Base-by-base conservation (phyloP, 73 alveolate species). In the Paramecium tetraurelia region DNA sequence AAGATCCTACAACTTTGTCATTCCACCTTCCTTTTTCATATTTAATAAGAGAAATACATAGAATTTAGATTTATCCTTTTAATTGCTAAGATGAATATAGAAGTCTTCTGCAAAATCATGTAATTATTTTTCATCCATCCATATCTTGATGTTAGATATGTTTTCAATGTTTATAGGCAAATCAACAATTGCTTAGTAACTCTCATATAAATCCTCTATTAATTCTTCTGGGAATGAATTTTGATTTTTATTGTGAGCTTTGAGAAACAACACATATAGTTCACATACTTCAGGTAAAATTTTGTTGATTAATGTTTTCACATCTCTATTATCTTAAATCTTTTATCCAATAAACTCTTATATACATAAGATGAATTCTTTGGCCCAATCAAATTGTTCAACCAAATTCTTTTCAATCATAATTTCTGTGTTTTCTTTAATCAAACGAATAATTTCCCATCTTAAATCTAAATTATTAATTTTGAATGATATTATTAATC, bases 41-140 rank as follows among this genome's bases (percentile, higher is more conserved):
- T 80, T 80, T 9, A 46, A 20, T 80, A 80, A 48, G n/a, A 80
- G 57, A 7, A 80, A 80, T 5, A 12, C 35, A 41, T 43, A 41
- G 6, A 80, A 31, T 46, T 35, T 80, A 10, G 43, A 20, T 24
- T 72, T 72, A 38, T 72, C 59, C 12, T 80, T 22, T 11, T 44
- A 40, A 16, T 40, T 18, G 12, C 24, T 18, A 41, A 80, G 70
- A 31, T 80, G 57, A 11, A 35, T 3, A 38, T 80, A 41, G 46
- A 80, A 46, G 44, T 80, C 90, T 48, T 80, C 90, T 1, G 57
- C 75, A 44, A 31, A 80, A 80, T 80, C 90, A 80, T 80, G 57
- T 43, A 80, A 46, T 80, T 80, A 44, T 44, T 80, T 80, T 46
- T 80, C 90, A 80, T 80, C 90, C 90, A 80, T 80, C 90, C 90